Percentiles rank a stretch among this genome's conserved stretches.
Evolutionary conservation across 148 eudicot genomes (phyloP).

Genomic region (Selenicereus undatus): DNA sequence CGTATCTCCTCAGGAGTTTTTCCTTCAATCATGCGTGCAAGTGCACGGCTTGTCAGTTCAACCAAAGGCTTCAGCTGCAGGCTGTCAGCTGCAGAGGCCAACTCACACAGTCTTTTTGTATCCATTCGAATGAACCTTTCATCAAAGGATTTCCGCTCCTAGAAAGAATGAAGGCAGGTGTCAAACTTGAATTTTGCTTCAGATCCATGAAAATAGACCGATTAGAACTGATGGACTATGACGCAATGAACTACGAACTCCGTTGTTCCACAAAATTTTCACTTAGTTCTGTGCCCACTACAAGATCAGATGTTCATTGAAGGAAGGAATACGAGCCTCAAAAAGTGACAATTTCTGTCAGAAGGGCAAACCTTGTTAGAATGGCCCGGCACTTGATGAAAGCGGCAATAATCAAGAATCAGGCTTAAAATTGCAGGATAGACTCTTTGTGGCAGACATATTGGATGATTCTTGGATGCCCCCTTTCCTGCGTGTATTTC

Average conservation of each 20-base stretch:
- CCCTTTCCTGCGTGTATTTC: slow-evolving; percentile 76
- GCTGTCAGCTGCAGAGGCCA: slow-evolving; percentile 90
- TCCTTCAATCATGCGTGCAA: slow-evolving; percentile 84
- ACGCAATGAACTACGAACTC: too few relatives aligned
- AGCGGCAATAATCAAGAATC: slow-evolving; percentile 87
- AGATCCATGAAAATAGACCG: neutral
- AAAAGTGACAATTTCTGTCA: neutral
- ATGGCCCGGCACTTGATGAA: slow-evolving; percentile 84
- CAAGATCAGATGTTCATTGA: neutral
- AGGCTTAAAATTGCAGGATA: slow-evolving; percentile 66
- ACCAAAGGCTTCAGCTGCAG: slow-evolving; percentile 85
- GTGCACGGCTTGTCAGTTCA: slow-evolving; percentile 83
- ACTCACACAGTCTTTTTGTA: slow-evolving; percentile 80
- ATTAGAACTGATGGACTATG: neutral
- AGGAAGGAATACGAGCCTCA: neutral
- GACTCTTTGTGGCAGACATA: slow-evolving; percentile 75
- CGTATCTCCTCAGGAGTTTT: slow-evolving; percentile 92
- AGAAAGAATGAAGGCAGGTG: slow-evolving; percentile 12
- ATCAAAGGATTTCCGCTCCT: slow-evolving; percentile 86
- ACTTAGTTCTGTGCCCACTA: neutral
- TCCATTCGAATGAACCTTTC: slow-evolving; percentile 86
- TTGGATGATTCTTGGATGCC: slow-evolving; percentile 71
- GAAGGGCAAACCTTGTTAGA: slow-evolving; percentile 65
- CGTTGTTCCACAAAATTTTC: too few relatives aligned
- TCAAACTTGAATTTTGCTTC: slow-evolving; percentile 10